Percentiles rank a stretch among this genome's conserved stretches.
phyloP scores from a whole-genome alignment of 148 eudicot species.

The Agrostemma githago region DNA sequence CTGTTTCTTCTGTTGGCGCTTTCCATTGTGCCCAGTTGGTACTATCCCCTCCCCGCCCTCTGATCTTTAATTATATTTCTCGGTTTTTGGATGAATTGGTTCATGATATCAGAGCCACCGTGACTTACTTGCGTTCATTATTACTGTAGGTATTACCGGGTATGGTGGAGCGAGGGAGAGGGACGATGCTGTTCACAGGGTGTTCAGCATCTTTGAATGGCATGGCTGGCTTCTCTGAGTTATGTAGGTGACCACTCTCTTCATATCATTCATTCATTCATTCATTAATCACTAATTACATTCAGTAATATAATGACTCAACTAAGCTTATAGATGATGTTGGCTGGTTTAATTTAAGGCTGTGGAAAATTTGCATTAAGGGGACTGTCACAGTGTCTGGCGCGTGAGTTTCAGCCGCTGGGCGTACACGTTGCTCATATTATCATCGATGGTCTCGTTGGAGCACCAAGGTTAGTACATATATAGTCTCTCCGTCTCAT shows the following conservation, averaged over 20 bases:
- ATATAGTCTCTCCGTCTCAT: background rate
- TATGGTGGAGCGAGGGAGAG: slow-evolving; percentile 75
- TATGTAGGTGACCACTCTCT: slow-evolving; percentile 38
- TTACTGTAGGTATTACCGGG: slow-evolving; percentile 67
- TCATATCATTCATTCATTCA: background rate
- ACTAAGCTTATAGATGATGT: background rate
- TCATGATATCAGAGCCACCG: no score
- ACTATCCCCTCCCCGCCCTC: background rate
- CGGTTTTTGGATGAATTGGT: no score
- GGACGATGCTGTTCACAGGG: slow-evolving; percentile 81
- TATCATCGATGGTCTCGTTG: slow-evolving; percentile 62
- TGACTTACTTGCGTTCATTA: background rate
- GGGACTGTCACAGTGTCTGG: slow-evolving; percentile 71
- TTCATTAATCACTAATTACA: background rate
- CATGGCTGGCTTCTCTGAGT: slow-evolving; percentile 68
- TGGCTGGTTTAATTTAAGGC: slow-evolving; percentile 33
- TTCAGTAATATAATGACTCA: background rate
- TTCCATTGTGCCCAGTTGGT: slow-evolving; percentile 88
- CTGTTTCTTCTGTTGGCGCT: slow-evolving; percentile 75
- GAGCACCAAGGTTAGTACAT: slow-evolving; percentile 46
- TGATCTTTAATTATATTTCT: no score
- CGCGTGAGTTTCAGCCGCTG: slow-evolving; percentile 63
- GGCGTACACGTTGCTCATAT: slow-evolving; percentile 85
- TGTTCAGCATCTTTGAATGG: slow-evolving; percentile 74
- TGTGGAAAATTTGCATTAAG: slow-evolving; percentile 86